A percentile compares a stretch with the other conserved stretches of the same genome.
Evolutionary conservation across 108 stramenopile genomes (phyloP).

Genomic region (Fistulifera pelliculosa): DNA sequence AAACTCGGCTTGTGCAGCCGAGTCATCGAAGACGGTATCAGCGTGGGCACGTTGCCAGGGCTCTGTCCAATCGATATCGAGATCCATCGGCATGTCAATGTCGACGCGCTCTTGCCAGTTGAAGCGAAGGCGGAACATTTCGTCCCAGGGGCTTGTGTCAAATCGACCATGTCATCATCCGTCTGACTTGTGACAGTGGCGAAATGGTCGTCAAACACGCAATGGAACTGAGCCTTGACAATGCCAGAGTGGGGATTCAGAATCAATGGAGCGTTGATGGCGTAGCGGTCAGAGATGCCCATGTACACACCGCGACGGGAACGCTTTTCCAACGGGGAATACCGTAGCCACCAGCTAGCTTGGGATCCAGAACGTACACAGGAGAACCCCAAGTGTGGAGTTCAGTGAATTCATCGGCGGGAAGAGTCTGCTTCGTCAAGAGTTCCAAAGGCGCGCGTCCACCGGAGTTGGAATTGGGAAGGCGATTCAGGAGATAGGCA

Average conservation of each 20-base stretch:
- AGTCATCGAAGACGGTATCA: no score
- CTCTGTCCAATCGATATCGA: no score
- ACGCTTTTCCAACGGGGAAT: constrained; percentile 25
- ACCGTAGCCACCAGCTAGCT: constrained; percentile 11
- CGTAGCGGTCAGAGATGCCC: constrained; percentile 12
- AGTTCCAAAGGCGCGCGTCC: not conserved
- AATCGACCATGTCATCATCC: no score
- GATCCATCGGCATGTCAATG: no score
- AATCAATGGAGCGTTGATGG: constrained; percentile 11
- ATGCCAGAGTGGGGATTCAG: constrained; percentile 16
- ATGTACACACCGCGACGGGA: constrained; percentile 16
- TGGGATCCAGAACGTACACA: constrained; percentile 19
- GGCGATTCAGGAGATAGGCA: not conserved
- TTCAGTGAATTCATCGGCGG: not conserved
- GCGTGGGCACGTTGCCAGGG: no score
- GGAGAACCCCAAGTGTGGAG: constrained; percentile 26
- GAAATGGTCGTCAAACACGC: constrained; percentile 19
- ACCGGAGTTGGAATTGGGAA: no score
- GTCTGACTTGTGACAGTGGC: no score
- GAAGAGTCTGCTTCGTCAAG: constrained; percentile 7
- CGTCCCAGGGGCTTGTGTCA: no score
- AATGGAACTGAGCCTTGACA: constrained; percentile 22
- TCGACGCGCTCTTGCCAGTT: no score
- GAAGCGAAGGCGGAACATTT: no score
- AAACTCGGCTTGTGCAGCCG: no score